Percentiles rank a stretch among this genome's conserved stretches.
Conservation (phyloP, 306 rosid genomes). For the Lotus japonicus region DNA sequence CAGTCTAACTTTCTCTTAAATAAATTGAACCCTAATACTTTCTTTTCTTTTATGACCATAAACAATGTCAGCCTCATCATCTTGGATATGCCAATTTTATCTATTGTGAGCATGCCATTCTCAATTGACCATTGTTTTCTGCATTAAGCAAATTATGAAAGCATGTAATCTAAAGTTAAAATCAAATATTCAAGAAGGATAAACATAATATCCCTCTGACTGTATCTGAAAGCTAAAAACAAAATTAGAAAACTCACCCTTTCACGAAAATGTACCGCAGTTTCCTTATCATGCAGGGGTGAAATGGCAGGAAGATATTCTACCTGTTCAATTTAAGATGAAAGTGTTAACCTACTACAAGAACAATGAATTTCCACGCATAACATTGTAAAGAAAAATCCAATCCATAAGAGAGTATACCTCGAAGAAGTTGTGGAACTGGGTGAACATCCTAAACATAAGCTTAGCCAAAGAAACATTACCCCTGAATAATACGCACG, state of each 20-base stretch:
- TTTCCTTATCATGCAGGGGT: slow-evolving; percentile 66
- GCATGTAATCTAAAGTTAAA: not conserved
- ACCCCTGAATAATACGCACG: slow-evolving; percentile 54
- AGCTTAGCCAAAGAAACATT: slow-evolving; percentile 69
- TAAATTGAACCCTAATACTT: not conserved
- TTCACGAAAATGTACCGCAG: slow-evolving; percentile 56
- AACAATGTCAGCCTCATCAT: slow-evolving; percentile 2
- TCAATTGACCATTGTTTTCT: not conserved
- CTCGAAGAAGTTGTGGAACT: slow-evolving; percentile 94
- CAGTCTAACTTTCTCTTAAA: not conserved
- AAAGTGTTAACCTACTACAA: slow-evolving; percentile 4
- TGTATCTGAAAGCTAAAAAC: not conserved
- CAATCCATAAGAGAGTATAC: slow-evolving; percentile 33
- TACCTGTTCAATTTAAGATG: slow-evolving; percentile 53
- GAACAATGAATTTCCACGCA: slow-evolving; percentile 3
- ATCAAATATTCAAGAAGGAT: not conserved
- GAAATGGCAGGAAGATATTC: slow-evolving; percentile 90
- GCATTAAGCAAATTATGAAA: not conserved
- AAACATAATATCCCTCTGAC: not conserved
- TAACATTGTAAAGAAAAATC: not conserved
- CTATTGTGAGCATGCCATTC: not conserved
- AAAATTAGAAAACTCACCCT: slow-evolving; percentile 55
- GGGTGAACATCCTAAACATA: slow-evolving; percentile 93
- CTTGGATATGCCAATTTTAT: not conserved
- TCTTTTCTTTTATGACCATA: not conserved